phyloP scores from a whole-genome alignment of 2,329 filamentous ascomycete species.

The Zasmidium angulare region DNA sequence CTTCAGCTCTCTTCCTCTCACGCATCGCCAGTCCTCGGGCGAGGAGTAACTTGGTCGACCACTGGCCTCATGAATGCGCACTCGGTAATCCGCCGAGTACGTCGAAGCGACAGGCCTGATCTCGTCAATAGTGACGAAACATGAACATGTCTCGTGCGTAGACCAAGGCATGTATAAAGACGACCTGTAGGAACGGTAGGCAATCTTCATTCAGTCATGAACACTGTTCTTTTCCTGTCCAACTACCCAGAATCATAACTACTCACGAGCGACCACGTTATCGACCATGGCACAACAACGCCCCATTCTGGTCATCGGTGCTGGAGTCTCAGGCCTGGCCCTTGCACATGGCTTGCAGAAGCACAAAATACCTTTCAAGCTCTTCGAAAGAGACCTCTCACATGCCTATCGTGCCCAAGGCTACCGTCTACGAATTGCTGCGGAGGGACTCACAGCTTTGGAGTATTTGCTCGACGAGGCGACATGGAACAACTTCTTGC shows the following conservation, averaged over 20 bases:
- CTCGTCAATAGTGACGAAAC: no score
- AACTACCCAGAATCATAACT: no score
- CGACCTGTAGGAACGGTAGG: no score
- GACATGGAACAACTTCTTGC: constrained; percentile 4
- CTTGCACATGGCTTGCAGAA: constrained; percentile 26
- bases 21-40: no score
- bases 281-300: not conserved
- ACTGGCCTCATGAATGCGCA: not conserved
- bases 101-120: no score
- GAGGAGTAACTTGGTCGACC: not conserved
- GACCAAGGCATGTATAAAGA: no score
- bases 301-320: constrained; percentile 24
- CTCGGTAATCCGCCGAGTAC: not conserved
- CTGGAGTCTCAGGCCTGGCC: constrained; percentile 22
- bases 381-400: constrained; percentile 23
- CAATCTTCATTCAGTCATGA: no score
- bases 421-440: constrained; percentile 21
- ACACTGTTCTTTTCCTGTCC: no score
- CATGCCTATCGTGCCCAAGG: constrained; percentile 22
- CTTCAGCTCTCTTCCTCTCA: not conserved
- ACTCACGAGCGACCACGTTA: no score
- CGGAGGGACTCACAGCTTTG: constrained; percentile 15
- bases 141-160: no score
- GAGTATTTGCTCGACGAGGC: constrained; percentile 8
- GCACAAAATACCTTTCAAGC: constrained; percentile 17